These are phyloP conservation scores for Coniophora puteana DNA, from an alignment of 1,284 basidiomycete genomes.

Conservation along the genomic window DNA sequence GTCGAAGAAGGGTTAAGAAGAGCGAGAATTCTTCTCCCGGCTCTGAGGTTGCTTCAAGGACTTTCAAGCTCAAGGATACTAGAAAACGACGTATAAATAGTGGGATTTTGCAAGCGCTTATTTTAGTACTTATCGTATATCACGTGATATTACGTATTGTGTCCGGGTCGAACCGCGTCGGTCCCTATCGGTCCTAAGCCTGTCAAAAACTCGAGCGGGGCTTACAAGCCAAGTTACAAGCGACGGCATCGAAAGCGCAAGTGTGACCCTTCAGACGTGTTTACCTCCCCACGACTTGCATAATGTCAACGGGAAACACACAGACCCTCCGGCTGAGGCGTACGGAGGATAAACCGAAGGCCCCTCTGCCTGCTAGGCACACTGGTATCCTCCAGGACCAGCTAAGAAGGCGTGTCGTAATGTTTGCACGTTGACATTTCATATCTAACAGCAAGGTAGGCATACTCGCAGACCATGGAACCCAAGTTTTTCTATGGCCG, in stretches of 20 bases:
- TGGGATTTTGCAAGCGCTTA: too few species aligned
- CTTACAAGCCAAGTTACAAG: neutral
- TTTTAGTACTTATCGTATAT: too few species aligned
- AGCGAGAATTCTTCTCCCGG: too few species aligned
- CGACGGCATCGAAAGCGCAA: conserved; percentile 1
- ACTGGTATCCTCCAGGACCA: conserved; percentile 74
- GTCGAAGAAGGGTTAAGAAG: too few species aligned
- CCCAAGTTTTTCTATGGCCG: conserved; percentile 78
- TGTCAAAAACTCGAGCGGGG: too few species aligned
- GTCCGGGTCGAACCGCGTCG: too few species aligned
- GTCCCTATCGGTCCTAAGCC: too few species aligned
- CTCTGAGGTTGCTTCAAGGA: too few species aligned
- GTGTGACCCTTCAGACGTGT: neutral
- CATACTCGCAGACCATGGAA: conserved; percentile 75
- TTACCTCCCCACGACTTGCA: neutral
- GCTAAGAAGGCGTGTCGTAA: conserved; percentile 51
- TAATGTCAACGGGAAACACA: conserved; percentile 25
- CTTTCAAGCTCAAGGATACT: too few species aligned
- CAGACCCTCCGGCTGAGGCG: conserved; percentile 59
- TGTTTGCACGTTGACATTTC: conserved; percentile 5
- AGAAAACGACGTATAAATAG: too few species aligned
- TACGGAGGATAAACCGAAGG: conserved; percentile 35
- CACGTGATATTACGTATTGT: too few species aligned
- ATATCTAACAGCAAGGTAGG: conserved; percentile 31
- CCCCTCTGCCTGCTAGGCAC: conserved; percentile 40